These are phyloP conservation scores for Candida ipomoeae DNA, from an alignment of 805 yeast species.

Conservation along the genomic window DNA sequence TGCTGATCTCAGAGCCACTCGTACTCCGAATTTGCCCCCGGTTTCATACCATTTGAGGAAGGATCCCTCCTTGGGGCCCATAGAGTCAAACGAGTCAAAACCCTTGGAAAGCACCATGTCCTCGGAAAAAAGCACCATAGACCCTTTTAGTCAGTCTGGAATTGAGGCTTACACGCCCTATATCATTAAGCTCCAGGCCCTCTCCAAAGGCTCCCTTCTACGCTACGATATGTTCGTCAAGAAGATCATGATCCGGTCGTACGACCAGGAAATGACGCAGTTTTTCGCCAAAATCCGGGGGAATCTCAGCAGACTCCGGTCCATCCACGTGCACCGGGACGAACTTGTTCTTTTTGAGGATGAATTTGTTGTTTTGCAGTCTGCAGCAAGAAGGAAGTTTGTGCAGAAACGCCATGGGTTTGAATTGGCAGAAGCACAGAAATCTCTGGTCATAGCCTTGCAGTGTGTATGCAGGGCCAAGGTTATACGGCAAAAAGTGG, in stretches of 20 bases:
- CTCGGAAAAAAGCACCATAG: no score
- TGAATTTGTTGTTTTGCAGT: conserved; percentile 38
- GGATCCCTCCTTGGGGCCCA: not conserved
- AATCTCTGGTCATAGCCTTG: conserved; percentile 1
- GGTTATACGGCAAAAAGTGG: not conserved
- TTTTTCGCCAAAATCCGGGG: conserved; percentile 56
- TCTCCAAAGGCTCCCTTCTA: conserved; percentile 63
- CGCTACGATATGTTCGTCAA: conserved; percentile 63
- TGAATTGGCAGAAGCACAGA: not conserved
- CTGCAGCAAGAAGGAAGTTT: conserved; percentile 30
- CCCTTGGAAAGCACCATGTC: no score
- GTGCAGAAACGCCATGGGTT: not conserved
- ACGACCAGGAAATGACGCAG: conserved; percentile 44
- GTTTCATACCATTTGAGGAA: not conserved
- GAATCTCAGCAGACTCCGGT: conserved; percentile 27
- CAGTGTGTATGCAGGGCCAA: conserved; percentile 9
- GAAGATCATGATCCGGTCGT: conserved; percentile 56
- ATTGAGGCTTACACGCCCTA: conserved; percentile 10
- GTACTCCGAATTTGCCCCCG: not conserved
- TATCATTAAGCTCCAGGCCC: conserved; percentile 59
- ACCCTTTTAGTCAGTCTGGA: not conserved
- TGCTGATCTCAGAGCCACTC: not conserved
- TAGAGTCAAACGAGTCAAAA: no score
- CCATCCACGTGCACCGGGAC: conserved; percentile 33
- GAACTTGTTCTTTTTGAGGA: conserved; percentile 26